Evolutionary conservation across 2,329 filamentous ascomycete species (phyloP), one percentile per base, ranked within the genome.

Genomic region (Helotiales sp.): DNA sequence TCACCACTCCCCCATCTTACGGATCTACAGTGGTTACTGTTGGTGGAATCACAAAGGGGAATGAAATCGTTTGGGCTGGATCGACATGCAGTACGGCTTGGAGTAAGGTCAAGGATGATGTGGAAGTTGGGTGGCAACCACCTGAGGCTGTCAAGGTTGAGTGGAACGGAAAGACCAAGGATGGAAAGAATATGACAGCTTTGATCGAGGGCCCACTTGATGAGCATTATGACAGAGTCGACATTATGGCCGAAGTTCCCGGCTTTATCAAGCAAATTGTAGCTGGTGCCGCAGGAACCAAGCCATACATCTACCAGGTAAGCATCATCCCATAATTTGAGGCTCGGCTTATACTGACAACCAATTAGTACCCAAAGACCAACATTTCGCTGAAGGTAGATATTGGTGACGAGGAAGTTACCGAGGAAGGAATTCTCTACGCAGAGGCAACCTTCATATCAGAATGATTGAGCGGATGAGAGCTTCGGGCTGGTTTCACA

Each of bases 301-400:
- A 93, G 83, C 96, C 96, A 5, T 99, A 97, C 80, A 98, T 99
- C 75, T 99, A 97, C 82, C 96, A 97, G 86, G 93, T 94, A 80
- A 34, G 65, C 47, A 5, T 13, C 45, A 30, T 47, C n/a, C 22
- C 1, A 28, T 52, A 15, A 13, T 17, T 57, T 10, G 34, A 20
- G 15, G 17, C 6, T 47, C 24, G 7, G 43, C 10, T 49, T 32
- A 10, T 15, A 32, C 76, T 79, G 74, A 78, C 67, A 64, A 37
- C 47, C 47, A 1, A 63, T 32, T 71, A 97, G 91, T 98, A 90
- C 80, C 85, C 85, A 20, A 91, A 92, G 40, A 62, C 87, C 75
- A 85, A 85, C 71, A 79, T 93, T 65, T 87, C 87, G 17, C 82
- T 99, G 73, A 95, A 96, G 84, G 76, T 99, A 74, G 96, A 94